Evolutionary conservation across 768 basidiomycete species (phyloP).

Genomic region (Mycena latifolia): DNA sequence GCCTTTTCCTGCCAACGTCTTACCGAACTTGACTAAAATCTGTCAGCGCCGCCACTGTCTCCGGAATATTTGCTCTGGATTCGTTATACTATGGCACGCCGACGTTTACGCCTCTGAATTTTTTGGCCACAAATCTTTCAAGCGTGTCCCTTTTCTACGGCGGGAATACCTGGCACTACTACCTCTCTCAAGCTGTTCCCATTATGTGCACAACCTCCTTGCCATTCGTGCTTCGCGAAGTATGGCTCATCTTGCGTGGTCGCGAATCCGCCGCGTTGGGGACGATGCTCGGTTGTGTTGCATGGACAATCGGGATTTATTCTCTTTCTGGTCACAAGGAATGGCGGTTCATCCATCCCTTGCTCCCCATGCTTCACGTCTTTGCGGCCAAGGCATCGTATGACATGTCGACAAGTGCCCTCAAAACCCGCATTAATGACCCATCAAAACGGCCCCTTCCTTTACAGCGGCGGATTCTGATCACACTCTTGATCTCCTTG

Average conservation of each 20-base stretch:
- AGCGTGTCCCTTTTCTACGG: conserved; percentile 95
- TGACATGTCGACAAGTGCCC: conserved; percentile 49
- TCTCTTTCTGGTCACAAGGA: conserved; percentile 95
- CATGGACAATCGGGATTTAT: conserved; percentile 77
- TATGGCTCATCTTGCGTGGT: conserved; percentile 51
- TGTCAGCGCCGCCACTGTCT: conserved; percentile 39
- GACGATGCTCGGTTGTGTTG: conserved; percentile 61
- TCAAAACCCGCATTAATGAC: conserved; percentile 10
- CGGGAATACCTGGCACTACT: conserved; percentile 87
- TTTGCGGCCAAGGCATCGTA: conserved; percentile 81
- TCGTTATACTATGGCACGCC: conserved; percentile 74
- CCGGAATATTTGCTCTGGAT: conserved; percentile 65
- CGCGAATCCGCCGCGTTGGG: conserved; percentile 47
- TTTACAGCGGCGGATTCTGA: conserved; percentile 50
- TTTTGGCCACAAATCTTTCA: conserved; percentile 86
- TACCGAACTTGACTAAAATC: conserved; percentile 37
- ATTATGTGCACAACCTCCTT: conserved; percentile 80
- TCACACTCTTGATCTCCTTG: conserved; percentile 64
- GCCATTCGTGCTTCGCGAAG: conserved; percentile 79
- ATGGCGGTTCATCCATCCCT: conserved; percentile 96
- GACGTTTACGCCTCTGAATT: conserved; percentile 85
- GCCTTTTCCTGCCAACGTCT: neutral
- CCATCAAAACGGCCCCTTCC: conserved; percentile 40
- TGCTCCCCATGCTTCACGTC: conserved; percentile 87
- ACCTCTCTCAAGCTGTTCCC: conserved; percentile 87